Conservation (phyloP, 1,284 basidiomycete genomes). For the Tilletia horrida region DNA sequence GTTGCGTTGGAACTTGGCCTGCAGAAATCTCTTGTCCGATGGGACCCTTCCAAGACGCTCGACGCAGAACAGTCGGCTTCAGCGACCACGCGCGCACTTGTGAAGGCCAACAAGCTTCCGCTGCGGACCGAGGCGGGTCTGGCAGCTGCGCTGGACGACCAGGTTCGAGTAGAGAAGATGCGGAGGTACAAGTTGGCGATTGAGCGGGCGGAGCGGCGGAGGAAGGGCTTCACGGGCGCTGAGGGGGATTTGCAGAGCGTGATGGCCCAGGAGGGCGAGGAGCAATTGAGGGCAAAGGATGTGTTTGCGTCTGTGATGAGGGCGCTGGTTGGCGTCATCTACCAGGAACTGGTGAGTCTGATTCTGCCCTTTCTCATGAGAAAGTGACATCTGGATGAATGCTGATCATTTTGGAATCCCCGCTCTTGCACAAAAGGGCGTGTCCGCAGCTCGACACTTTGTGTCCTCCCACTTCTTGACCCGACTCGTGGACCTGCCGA, state of each 20-base stretch:
- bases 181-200: constrained; percentile 24
- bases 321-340: constrained; percentile 61
- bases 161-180: constrained; percentile 29
- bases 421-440: constrained; percentile 19
- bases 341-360: constrained; percentile 59
- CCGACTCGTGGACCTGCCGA: constrained; percentile 62
- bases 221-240: constrained; percentile 20
- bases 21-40: constrained; percentile 45
- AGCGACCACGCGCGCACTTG: not conserved
- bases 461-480: constrained; percentile 36
- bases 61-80: no score
- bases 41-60: constrained; percentile 37
- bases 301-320: constrained; percentile 56
- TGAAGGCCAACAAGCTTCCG: constrained; percentile 27
- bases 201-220: constrained; percentile 21
- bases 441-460: constrained; percentile 33
- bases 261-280: not conserved
- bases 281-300: constrained; percentile 25
- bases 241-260: not conserved
- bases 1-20: constrained; percentile 66
- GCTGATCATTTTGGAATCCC: not conserved
- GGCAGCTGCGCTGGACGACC: constrained; percentile 21
- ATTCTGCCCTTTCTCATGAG: not conserved
- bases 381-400: not conserved
- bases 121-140: constrained; percentile 54